These are phyloP conservation scores for Eleusine coracana DNA, from an alignment of 176 grass and related monocot species.

Conservation along the genomic window DNA sequence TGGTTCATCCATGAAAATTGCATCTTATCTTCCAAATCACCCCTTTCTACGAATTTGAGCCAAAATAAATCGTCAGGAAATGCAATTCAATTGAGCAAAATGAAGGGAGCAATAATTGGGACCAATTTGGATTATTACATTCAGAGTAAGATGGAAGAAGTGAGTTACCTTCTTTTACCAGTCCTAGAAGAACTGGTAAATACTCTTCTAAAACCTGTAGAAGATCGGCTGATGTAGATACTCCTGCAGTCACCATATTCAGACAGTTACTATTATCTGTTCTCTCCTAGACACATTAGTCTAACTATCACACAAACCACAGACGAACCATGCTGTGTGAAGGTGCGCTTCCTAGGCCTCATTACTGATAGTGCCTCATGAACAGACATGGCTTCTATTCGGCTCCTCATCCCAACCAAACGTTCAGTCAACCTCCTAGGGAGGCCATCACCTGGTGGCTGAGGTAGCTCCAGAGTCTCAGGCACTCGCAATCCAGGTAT, in stretches of 20 bases:
- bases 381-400: conserved; percentile 66
- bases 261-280: conserved; percentile 1
- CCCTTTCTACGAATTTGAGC: conserved; percentile 38
- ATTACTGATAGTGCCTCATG: conserved; percentile 56
- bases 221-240: conserved; percentile 64
- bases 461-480: conserved; percentile 56
- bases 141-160: background rate
- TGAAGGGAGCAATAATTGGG: background rate
- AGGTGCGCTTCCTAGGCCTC: conserved; percentile 60
- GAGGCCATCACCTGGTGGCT: conserved; percentile 47
- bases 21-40: conserved; percentile 66
- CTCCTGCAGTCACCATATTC: conserved; percentile 44
- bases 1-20: conserved; percentile 85
- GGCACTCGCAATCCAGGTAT: conserved; percentile 69
- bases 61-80: background rate
- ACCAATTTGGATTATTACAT: background rate
- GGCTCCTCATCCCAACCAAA: conserved; percentile 42
- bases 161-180: conserved; percentile 70
- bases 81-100: background rate
- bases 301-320: conserved; percentile 1
- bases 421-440: conserved; percentile 56
- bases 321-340: conserved; percentile 66
- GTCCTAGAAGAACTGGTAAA: conserved; percentile 68
- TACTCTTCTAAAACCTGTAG: conserved; percentile 73
- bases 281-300: conserved; percentile 8